Conservation (phyloP, 768 basidiomycete species). For the Mycena alexandri region DNA sequence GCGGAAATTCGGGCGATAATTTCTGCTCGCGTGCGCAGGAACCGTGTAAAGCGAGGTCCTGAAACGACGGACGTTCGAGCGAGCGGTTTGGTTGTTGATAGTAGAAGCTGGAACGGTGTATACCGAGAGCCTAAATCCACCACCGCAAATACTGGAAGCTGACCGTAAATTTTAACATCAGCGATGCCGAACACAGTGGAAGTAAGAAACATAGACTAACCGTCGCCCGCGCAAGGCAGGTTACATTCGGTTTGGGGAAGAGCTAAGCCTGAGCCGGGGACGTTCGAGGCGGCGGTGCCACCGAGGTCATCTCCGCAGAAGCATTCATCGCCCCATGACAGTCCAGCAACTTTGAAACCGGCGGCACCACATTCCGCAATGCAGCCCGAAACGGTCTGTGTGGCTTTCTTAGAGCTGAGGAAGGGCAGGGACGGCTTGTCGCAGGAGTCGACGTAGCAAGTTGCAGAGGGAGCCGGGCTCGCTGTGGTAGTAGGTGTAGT, state of each 20-base stretch:
- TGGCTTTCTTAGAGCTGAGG: conserved; percentile 24
- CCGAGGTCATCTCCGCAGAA: conserved; percentile 25
- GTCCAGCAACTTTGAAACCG: conserved; percentile 26
- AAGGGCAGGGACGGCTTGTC: conserved; percentile 24
- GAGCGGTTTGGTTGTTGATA: conserved; percentile 18
- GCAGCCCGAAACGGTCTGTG: conserved; percentile 25
- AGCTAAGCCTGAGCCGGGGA: conserved; percentile 25
- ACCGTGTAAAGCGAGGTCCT: conserved; percentile 25
- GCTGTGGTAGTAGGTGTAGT: conserved; percentile 25
- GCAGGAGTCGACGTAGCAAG: conserved; percentile 28
- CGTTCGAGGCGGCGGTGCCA: conserved; percentile 22
- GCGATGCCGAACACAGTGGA: conserved; percentile 21
- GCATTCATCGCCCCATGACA: conserved; percentile 23
- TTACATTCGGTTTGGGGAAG: conserved; percentile 25
- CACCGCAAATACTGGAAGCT: conserved; percentile 27
- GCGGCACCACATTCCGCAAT: conserved; percentile 27
- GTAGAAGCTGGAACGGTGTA: conserved; percentile 21
- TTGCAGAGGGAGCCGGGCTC: conserved; percentile 24
- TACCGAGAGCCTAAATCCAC: conserved; percentile 29
- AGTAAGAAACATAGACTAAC: conserved; percentile 22
- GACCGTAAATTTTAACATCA: conserved; percentile 22
- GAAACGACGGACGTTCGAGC: conserved; percentile 25
- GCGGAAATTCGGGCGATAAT: conserved; percentile 29
- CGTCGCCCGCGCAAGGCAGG: conserved; percentile 20
- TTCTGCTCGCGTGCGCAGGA: conserved; percentile 21